Percentiles rank a stretch among this genome's conserved stretches.
These are phyloP conservation scores for Incumbomyces delicatus DNA, from an alignment of 2,329 filamentous ascomycete genomes.

Conservation along the genomic window DNA sequence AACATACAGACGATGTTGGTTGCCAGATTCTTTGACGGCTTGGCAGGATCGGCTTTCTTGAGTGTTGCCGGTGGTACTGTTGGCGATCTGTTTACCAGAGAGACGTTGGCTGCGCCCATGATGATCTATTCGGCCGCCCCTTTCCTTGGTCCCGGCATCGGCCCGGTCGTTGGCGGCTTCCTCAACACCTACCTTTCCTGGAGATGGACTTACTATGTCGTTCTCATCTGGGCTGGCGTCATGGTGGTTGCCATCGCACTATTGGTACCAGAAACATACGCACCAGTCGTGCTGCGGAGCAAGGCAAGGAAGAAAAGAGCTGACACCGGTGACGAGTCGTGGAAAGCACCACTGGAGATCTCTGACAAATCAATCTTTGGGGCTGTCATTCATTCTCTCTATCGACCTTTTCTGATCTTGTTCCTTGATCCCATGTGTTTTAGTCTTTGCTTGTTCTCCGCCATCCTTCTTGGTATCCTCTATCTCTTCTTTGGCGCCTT, in stretches of 20 bases:
- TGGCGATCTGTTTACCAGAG: slow-evolving; percentile 58
- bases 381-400: slow-evolving; percentile 47
- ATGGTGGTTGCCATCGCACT: slow-evolving; percentile 53
- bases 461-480: slow-evolving; percentile 32
- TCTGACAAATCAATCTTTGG: slow-evolving; percentile 51
- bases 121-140: slow-evolving; percentile 59
- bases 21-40: slow-evolving; percentile 57
- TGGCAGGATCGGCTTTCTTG: slow-evolving; percentile 49
- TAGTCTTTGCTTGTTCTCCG: slow-evolving; percentile 31
- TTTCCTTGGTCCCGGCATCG: slow-evolving; percentile 45
- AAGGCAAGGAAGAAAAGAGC: slow-evolving; percentile 59
- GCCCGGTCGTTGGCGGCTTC: slow-evolving; percentile 30
- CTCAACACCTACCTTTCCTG: slow-evolving; percentile 63
- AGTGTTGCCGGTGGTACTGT: slow-evolving; percentile 64
- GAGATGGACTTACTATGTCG: slow-evolving; percentile 67
- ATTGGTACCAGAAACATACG: slow-evolving; percentile 73
- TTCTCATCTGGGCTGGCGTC: slow-evolving; percentile 61
- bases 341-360: slow-evolving; percentile 62
- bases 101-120: slow-evolving; percentile 65
- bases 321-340: slow-evolving; percentile 61
- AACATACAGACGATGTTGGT: slow-evolving; percentile 76
- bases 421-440: slow-evolving; percentile 35
- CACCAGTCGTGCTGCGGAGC: slow-evolving; percentile 57
- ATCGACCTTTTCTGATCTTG: slow-evolving; percentile 39
- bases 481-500: slow-evolving; percentile 36